phyloP scores from a whole-genome alignment of 2,329 filamentous ascomycete species.

The Colletotrichum tofieldiae region DNA sequence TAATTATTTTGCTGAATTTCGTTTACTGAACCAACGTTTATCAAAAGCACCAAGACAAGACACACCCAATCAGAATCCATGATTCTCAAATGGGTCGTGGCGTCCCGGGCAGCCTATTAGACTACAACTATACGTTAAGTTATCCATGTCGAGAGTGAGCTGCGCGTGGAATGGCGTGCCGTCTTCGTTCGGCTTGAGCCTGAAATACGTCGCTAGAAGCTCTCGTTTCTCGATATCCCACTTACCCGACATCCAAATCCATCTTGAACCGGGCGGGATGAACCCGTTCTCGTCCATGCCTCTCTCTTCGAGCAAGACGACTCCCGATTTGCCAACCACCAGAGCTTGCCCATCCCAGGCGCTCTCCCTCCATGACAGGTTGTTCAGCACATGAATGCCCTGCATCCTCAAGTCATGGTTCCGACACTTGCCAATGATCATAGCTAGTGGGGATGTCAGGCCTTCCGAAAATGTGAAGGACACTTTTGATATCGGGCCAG shows the following conservation, averaged over 20 bases:
- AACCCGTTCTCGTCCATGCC: constrained; percentile 38
- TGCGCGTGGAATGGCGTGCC: constrained; percentile 11
- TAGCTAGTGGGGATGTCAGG: constrained; percentile 39
- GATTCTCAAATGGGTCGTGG: constrained; percentile 13
- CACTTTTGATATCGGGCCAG: constrained; percentile 11
- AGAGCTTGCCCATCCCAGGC: constrained; percentile 41
- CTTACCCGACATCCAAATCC: constrained; percentile 40
- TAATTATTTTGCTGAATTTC: too few relatives aligned
- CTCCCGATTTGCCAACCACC: constrained; percentile 40
- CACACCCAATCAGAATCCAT: background rate
- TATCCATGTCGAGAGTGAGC: constrained; percentile 33
- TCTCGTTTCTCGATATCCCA: constrained; percentile 39
- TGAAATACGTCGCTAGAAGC: constrained; percentile 33
- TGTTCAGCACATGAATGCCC: constrained; percentile 32
- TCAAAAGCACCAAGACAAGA: background rate
- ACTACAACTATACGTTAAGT: constrained; percentile 16
- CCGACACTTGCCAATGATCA: constrained; percentile 43
- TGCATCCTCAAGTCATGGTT: constrained; percentile 42
- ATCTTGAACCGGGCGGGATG: constrained; percentile 38
- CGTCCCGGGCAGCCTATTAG: constrained; percentile 13
- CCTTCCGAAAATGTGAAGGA: constrained; percentile 40
- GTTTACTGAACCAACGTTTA: too few relatives aligned
- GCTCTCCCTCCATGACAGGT: constrained; percentile 42
- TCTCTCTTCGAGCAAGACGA: constrained; percentile 43
- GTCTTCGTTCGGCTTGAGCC: constrained; percentile 26